Base-by-base conservation (phyloP, 1,139 yeast species). In the Yamadazyma aaseri region DNA sequence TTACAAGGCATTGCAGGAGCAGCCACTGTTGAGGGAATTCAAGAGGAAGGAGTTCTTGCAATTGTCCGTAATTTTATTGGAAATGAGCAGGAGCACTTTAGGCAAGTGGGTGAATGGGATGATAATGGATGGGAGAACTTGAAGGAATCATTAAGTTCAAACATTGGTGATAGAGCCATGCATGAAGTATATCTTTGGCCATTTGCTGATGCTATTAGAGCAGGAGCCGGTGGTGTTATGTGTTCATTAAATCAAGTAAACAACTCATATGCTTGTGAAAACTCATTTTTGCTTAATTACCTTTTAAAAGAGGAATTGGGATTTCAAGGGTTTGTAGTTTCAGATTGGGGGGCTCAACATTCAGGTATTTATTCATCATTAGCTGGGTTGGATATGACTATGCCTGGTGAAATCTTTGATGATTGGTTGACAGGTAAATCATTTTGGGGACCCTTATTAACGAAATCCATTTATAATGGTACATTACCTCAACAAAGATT, bases 131-230 rank as follows among this genome's bases (percentile, higher is more conserved):
- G 72, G 76, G 73, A 58, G 34, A 47, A 56, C 14, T 48, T 72
- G 21, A 49, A 59, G 18, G 50, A 49, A 4, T 65, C 76, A 2
- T 55, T 73, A 12, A 68, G 74, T 43, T 56, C 79, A 13, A 76
- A 77, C 43, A 71, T 79, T 32, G 82, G 78, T 32, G 86, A 79
- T 50, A 56, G 81, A 25, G 73, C 79, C 1, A 65, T 80, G 73
- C 85, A 78, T 49, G 86, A 79, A 47, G 52, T 78, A 2, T 79
- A 73, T 50, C 55, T 77, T 34, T 77, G 84, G 83, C 86, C 86
- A 5, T 80, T 78, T 60, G 82, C 81, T 16, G 81, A 79, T 49
- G 72, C 74, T 29, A 63, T 79, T 23, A 66, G 71, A 38, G 79
- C 84, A 7, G 83, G 83, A 10, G 80, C 64, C 20, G 83, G 80